Percentiles rank a stretch among this genome's conserved stretches.
Evolutionary conservation across 2,329 filamentous ascomycete genomes (phyloP).

Genomic region (Thielaviopsis populi): DNA sequence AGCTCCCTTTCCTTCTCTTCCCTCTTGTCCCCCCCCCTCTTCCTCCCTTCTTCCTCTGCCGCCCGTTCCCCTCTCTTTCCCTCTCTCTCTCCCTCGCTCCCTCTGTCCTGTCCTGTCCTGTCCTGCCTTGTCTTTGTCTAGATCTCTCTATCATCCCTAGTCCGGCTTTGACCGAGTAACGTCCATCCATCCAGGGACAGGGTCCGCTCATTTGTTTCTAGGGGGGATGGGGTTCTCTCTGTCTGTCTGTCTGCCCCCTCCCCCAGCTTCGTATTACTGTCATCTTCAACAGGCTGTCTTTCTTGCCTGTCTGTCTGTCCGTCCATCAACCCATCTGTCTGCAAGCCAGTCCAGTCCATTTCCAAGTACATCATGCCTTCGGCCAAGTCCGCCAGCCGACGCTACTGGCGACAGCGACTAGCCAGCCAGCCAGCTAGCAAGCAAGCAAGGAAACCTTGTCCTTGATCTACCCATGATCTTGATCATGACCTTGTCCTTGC

Average conservation of each 20-base stretch:
- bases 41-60: not conserved
- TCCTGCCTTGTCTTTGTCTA: not conserved
- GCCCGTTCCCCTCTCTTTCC: not conserved
- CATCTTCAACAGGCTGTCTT: too few relatives aligned
- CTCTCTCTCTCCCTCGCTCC: not conserved
- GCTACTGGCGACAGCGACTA: not conserved
- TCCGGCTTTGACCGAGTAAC: constrained; percentile 1
- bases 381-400: not conserved
- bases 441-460: not conserved
- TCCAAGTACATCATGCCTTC: not conserved
- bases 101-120: not conserved
- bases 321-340: too few relatives aligned
- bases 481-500: too few relatives aligned
- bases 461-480: too few relatives aligned
- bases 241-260: too few relatives aligned
- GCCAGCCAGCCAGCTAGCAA: not conserved
- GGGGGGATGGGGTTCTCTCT: too few relatives aligned
- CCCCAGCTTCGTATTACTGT: too few relatives aligned
- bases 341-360: too few relatives aligned
- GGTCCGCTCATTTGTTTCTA: too few relatives aligned
- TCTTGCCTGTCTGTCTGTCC: too few relatives aligned
- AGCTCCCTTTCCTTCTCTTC: too few relatives aligned
- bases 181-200: too few relatives aligned
- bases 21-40: not conserved
- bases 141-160: not conserved